These are phyloP conservation scores for Geranomyces michiganensis DNA, from an alignment of 192 early-diverging fungal species.

Conservation along the genomic window DNA sequence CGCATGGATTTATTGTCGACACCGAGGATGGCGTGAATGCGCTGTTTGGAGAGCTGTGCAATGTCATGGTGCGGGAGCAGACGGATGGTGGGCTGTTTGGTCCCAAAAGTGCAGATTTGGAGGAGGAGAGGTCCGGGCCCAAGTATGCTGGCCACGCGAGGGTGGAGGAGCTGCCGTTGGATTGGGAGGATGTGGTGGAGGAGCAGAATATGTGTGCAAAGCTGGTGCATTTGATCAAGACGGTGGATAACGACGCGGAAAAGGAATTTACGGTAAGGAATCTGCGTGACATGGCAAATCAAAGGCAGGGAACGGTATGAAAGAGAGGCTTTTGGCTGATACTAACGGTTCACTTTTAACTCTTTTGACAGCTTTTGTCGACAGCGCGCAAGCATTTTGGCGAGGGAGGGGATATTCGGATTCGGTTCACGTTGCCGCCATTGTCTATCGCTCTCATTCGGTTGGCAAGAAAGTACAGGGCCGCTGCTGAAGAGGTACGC, in stretches of 20 bases:
- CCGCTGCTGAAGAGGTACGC: constrained; percentile 26
- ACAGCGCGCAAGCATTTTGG: constrained; percentile 84
- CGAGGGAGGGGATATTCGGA: constrained; percentile 86
- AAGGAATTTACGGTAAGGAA: constrained; percentile 76
- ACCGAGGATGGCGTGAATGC: constrained; percentile 77
- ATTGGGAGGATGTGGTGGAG: constrained; percentile 88
- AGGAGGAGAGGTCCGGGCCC: constrained; percentile 22
- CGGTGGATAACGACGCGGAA: constrained; percentile 63
- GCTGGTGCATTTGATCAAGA: constrained; percentile 53
- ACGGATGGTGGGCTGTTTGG: constrained; percentile 71
- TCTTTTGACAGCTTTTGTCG: constrained; percentile 65
- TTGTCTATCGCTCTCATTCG: constrained; percentile 73
- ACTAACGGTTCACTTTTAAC: background rate
- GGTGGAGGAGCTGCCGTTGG: constrained; percentile 55
- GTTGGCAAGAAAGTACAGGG: constrained; percentile 55
- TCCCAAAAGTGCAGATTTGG: constrained; percentile 33
- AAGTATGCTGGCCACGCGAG: constrained; percentile 24
- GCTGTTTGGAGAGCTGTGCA: constrained; percentile 75
- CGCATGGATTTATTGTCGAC: constrained; percentile 52
- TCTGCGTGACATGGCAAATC: background rate
- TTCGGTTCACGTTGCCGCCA: constrained; percentile 91
- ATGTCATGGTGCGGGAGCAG: constrained; percentile 80
- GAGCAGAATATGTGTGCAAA: constrained; percentile 89
- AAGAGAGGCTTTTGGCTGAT: too few species aligned
- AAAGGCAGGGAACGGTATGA: too few species aligned